Evolutionary conservation across 345 rosid genomes (phyloP).

Genomic region (Anastatica hierochuntica): DNA sequence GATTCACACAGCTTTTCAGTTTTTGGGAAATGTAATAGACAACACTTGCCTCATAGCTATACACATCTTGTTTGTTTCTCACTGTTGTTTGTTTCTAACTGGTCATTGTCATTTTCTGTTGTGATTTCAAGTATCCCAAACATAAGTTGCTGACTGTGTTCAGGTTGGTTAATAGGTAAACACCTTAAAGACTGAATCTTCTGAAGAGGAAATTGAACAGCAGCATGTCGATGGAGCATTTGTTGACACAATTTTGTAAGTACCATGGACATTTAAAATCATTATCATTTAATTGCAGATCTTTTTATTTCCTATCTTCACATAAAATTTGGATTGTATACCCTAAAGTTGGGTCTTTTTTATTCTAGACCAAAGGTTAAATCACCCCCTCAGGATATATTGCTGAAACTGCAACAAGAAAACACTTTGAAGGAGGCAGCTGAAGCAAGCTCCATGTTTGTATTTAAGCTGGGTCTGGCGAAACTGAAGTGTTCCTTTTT

Average conservation of each 20-base stretch:
- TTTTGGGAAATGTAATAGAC: constrained; percentile 78
- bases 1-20: constrained; percentile 69
- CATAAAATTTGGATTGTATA: constrained; percentile 5
- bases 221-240: constrained; percentile 87
- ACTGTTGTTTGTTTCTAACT: no score
- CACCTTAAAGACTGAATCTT: constrained; percentile 46
- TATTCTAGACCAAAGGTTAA: constrained; percentile 60
- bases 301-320: constrained; percentile 6
- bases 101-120: constrained; percentile 13
- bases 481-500: constrained; percentile 59
- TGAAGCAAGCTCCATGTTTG: constrained; percentile 70
- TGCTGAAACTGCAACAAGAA: constrained; percentile 81
- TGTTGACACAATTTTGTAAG: constrained; percentile 83
- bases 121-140: constrained; percentile 7
- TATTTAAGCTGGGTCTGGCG: constrained; percentile 77
- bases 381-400: constrained; percentile 71
- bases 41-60: constrained; percentile 3
- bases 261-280: constrained; percentile 12
- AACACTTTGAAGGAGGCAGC: constrained; percentile 43
- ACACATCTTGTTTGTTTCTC: neutral
- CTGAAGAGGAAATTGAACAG: constrained; percentile 59
- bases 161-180: constrained; percentile 44
- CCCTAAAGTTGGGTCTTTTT: constrained; percentile 14
- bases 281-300: neutral
- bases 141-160: constrained; percentile 8